These are phyloP conservation scores for Acorus gramineus DNA, from an alignment of 106 monocot species.

Conservation along the genomic window DNA sequence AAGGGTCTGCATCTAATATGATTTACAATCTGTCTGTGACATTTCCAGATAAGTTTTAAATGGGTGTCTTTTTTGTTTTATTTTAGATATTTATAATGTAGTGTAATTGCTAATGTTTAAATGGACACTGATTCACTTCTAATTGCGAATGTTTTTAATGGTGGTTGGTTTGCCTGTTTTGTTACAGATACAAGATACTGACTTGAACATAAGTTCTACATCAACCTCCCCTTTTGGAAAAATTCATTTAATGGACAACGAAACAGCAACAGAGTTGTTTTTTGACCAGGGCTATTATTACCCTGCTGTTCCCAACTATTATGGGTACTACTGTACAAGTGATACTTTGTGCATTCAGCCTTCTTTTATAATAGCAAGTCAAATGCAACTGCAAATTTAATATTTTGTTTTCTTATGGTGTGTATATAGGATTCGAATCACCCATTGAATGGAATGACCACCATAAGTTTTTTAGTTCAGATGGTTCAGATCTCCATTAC, in stretches of 20 bases:
- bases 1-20: too few species aligned
- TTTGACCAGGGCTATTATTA: constrained; percentile 62
- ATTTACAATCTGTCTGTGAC: too few species aligned
- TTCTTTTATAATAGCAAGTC: too few species aligned
- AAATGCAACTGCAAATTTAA: too few species aligned
- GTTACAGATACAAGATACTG: constrained; percentile 30
- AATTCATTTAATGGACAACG: constrained; percentile 30
- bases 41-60: too few species aligned
- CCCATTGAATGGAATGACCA: constrained; percentile 52
- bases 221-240: constrained; percentile 16
- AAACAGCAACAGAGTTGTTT: constrained; percentile 33
- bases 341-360: too few species aligned
- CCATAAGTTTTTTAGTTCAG: constrained; percentile 37
- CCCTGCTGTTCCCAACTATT: constrained; percentile 41
- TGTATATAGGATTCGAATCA: constrained; percentile 40
- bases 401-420: background rate
- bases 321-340: constrained; percentile 72
- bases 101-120: too few species aligned
- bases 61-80: too few species aligned
- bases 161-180: too few species aligned
- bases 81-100: too few species aligned
- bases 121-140: too few species aligned
- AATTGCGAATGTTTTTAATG: too few species aligned
- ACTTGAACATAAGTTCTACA: constrained; percentile 12
- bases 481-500: constrained; percentile 57